Evolutionary conservation across 1,139 yeast species (phyloP).

Genomic region (Torulaspora globosa): DNA sequence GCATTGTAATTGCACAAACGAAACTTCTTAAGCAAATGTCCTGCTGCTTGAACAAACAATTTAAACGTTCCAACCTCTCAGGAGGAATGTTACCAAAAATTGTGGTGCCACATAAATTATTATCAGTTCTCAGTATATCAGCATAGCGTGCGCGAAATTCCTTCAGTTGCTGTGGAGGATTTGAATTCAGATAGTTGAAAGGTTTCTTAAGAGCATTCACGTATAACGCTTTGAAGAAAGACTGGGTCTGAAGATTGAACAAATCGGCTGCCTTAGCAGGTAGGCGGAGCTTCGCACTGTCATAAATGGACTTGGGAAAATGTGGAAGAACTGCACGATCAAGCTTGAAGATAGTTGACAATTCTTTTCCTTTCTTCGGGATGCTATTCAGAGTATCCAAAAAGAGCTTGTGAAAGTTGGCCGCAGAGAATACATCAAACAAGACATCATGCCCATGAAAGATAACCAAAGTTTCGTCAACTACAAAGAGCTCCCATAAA

Average conservation of each 20-base stretch:
- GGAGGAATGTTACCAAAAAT: constrained; percentile 28
- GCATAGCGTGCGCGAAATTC: constrained; percentile 14
- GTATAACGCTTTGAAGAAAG: constrained; percentile 29
- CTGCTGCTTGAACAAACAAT: constrained; percentile 21
- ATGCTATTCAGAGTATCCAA: constrained; percentile 10
- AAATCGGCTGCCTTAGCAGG: constrained; percentile 29
- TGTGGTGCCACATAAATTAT: constrained; percentile 27
- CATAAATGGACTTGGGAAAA: constrained; percentile 25
- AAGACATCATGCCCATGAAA: constrained; percentile 34
- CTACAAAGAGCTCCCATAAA: constrained; percentile 29
- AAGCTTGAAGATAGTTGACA: constrained; percentile 8
- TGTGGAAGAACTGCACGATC: constrained; percentile 5
- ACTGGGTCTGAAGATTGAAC: constrained; percentile 29
- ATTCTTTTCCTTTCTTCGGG: constrained; percentile 1
- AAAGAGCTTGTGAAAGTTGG: constrained; percentile 27
- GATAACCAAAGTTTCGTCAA: constrained; percentile 28
- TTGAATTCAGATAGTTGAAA: constrained; percentile 15
- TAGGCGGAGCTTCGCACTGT: constrained; percentile 22
- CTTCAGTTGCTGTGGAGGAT: constrained; percentile 9
- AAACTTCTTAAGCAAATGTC: constrained; percentile 28
- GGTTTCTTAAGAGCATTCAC: constrained; percentile 29
- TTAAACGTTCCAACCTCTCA: constrained; percentile 21
- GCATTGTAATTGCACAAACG: constrained; percentile 29
- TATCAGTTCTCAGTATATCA: constrained; percentile 13
- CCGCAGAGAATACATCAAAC: constrained; percentile 35